These are phyloP conservation scores for Xylaria flabelliformis DNA, from an alignment of 495 filamentous ascomycete species.

Conservation along the genomic window DNA sequence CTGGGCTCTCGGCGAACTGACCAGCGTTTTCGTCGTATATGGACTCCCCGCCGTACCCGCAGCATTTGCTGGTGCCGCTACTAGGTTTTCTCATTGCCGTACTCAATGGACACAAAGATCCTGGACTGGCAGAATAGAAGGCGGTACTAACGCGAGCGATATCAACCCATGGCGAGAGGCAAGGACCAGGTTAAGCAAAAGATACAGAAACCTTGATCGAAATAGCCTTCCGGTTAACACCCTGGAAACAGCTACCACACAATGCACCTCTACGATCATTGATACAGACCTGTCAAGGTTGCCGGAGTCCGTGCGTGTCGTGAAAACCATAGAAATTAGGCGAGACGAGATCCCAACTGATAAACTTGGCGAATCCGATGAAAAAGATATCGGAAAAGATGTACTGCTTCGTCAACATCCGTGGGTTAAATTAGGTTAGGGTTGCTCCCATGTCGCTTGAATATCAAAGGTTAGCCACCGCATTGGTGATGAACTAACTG, in stretches of 20 bases:
- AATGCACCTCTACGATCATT: neutral
- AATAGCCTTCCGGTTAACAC: constrained; percentile 12
- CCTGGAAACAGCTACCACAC: neutral
- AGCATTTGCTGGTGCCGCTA: neutral
- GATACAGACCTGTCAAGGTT: neutral
- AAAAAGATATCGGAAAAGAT: constrained; percentile 12
- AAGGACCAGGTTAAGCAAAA: neutral
- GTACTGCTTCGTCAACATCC: constrained; percentile 22
- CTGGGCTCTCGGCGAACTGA: constrained; percentile 25
- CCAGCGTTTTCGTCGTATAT: constrained; percentile 20
- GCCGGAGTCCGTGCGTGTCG: constrained; percentile 1
- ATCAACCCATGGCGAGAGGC: constrained; percentile 1
- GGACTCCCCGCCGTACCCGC: constrained; percentile 3
- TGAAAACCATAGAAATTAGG: constrained; percentile 17
- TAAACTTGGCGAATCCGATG: neutral
- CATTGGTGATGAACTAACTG: neutral
- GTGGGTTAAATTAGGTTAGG: constrained; percentile 7
- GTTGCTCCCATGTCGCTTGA: neutral
- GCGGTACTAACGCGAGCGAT: neutral
- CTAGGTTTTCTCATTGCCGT: neutral
- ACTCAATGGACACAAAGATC: neutral
- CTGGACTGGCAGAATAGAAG: neutral
- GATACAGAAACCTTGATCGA: constrained; percentile 22
- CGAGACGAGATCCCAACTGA: constrained; percentile 16
- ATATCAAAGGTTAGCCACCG: neutral